phyloP scores from a whole-genome alignment of 2,329 filamentous ascomycete genomes.

The Claviceps sorghi region DNA sequence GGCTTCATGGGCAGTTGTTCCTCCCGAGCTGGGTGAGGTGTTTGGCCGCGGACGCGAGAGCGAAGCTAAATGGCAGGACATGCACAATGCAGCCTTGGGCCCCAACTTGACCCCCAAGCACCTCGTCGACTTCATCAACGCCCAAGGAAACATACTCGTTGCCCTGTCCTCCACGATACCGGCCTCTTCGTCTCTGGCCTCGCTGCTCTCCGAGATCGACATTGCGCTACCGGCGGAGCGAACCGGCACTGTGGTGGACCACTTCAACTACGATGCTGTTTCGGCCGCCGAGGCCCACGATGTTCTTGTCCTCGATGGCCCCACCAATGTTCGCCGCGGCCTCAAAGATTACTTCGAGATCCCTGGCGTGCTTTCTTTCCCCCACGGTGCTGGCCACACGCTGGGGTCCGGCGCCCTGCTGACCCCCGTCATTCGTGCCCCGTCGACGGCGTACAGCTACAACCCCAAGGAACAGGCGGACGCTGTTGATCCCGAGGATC shows the following conservation, averaged over 20 bases:
- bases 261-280: slow-evolving; percentile 78
- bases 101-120: slow-evolving; percentile 74
- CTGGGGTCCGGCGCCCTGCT: slow-evolving; percentile 68
- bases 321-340: slow-evolving; percentile 48
- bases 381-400: slow-evolving; percentile 64
- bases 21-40: background rate
- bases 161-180: slow-evolving; percentile 60
- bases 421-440: slow-evolving; percentile 67
- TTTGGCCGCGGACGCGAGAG: background rate
- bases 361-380: slow-evolving; percentile 57
- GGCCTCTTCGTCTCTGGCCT: slow-evolving; percentile 58
- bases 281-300: slow-evolving; percentile 76
- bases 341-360: slow-evolving; percentile 61
- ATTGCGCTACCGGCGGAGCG: slow-evolving; percentile 77
- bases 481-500: slow-evolving; percentile 52
- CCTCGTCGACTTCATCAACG: slow-evolving; percentile 83
- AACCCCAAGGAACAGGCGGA: slow-evolving; percentile 75
- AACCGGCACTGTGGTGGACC: slow-evolving; percentile 75
- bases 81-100: slow-evolving; percentile 51
- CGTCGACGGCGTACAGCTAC: slow-evolving; percentile 80
- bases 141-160: slow-evolving; percentile 79
- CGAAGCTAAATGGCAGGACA: background rate
- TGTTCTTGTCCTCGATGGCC: slow-evolving; percentile 64
- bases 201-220: slow-evolving; percentile 75
- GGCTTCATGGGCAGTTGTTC: background rate